Evolutionary conservation across 352 stramenopile genomes (phyloP), one percentile per base, ranked within the genome.

Genomic region (Phytophthora pinifolia): DNA sequence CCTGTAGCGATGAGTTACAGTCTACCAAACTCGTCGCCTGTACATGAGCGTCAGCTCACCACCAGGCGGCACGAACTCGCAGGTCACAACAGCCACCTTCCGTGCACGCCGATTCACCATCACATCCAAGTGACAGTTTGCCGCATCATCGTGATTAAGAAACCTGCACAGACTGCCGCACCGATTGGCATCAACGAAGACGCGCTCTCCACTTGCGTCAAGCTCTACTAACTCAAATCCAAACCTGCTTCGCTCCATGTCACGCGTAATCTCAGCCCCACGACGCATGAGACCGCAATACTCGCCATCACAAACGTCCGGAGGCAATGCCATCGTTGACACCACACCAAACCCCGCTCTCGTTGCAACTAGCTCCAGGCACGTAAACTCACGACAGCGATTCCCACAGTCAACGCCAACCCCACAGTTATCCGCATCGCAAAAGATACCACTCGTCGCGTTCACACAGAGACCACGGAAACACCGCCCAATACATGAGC

Each of bases 201-300:
- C 15, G 15, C 35, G 35, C 35, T 20, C 35, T 20, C 35, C 15
- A 41, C 1, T 41, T 8, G 6, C 14, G 6, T n/a, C 25, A 22
- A 41, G 13, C 6, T 41, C 12, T 41, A n/a, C 2, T 6, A 27
- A 42, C 36, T 42, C 6, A 15, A 42, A 42, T 42, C 36, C 3
- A 12, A 42, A 42, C 15, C 36, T 14, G 34, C 9, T 15, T 38
- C 4, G 34, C 34, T 38, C 34, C 34, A 15, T 38, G 1, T 2
- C 34, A 6, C 10, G 34, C 36, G 36, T 42, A 42, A 9, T 27
- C 36, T 42, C 36, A 42, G 22, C 25, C 27, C 42, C 22, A 0
- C 18, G 20, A n/a, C 42, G 27, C 25, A 48, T 22, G 2, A 47
- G 25, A 15, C 41, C 25, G 14, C 42, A 25, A 48, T 48, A 48